phyloP scores from a whole-genome alignment of 495 filamentous ascomycete genomes.

The Penicillium coffeae region DNA sequence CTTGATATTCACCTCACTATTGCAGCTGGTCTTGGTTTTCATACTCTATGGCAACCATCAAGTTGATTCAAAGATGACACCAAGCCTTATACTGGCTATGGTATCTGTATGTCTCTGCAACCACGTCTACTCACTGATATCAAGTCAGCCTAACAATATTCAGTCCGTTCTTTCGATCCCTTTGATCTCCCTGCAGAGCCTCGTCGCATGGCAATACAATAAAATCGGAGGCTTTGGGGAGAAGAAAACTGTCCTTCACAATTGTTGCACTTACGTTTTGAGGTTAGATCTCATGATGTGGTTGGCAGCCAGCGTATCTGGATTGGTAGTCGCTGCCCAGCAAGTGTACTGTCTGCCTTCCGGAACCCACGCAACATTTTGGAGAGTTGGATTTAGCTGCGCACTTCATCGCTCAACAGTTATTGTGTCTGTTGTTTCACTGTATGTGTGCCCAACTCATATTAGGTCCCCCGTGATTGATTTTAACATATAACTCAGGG shows the following conservation, averaged over 20 bases:
- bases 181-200: conserved; percentile 37
- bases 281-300: conserved; percentile 36
- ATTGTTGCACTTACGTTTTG: conserved; percentile 37
- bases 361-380: conserved; percentile 25
- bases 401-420: conserved; percentile 37
- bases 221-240: conserved; percentile 33
- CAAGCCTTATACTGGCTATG: conserved; percentile 37
- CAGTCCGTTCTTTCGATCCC: conserved; percentile 41
- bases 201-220: conserved; percentile 46
- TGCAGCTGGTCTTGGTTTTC: conserved; percentile 36
- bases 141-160: not conserved
- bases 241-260: conserved; percentile 34
- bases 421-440: conserved; percentile 33
- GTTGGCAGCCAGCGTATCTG: conserved; percentile 40
- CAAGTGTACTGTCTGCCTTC: conserved; percentile 36
- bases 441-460: conserved; percentile 27
- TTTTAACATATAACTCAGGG: conserved; percentile 18
- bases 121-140: not conserved
- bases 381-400: conserved; percentile 41
- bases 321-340: conserved; percentile 40
- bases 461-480: not conserved
- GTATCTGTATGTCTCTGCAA: conserved; percentile 30
- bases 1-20: conserved; percentile 36
- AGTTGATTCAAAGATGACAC: conserved; percentile 42
- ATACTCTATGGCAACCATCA: conserved; percentile 36